Base-by-base conservation (phyloP, 2,329 filamentous ascomycete species). In the Onygenales sp. region DNA sequence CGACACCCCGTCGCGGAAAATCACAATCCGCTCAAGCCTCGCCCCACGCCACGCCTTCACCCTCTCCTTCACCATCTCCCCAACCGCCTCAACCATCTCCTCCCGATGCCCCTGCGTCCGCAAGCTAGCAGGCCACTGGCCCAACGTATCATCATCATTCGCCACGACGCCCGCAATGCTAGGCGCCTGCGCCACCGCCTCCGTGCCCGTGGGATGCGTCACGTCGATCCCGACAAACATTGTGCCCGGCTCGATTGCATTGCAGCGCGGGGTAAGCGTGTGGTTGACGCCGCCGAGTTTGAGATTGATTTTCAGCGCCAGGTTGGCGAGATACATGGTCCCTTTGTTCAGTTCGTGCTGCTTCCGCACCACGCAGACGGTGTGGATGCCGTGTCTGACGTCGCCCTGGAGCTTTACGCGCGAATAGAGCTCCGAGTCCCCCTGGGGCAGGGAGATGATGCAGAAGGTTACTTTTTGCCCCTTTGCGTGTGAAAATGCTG, bases 211-310 rank as follows among this genome's bases (percentile, higher is more conserved):
- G 0, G 91, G 90, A 62, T 95, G 91, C 0, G 89, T 94, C 0
- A 95, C 89, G 63, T 95, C 91, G 58, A 93, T 85, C 0, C 91
- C 90, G 6, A 93, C 81, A 1, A 95, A 72, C 84, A 96, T 95
- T 0, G 89, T 93, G 59, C 83, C 83, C 79, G 80, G 33, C 84
- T 13, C 11, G 13, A 44, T 13, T 4, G 17, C 13, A 44, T 44
- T 21, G 9, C 11, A 4, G 21, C 13, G 11, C 21, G 21, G 21
- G 37, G 37, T 0, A 94, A 72, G n/a, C 70, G 71, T 63, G 93
- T 88, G 62, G 91, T 91, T n/a, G 77, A 70, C 0, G 86, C 87
- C 1, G 85, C 86, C 56, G 34, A 82, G 74, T 67, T 93, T 94
- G 42, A 92, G 73, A 62, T 95, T 95, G 67, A 92, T 77, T 70